Evolutionary conservation across 768 basidiomycete species (phyloP), one percentile per base, ranked within the genome.

Genomic region (Rubroboletus pulcherrimus): DNA sequence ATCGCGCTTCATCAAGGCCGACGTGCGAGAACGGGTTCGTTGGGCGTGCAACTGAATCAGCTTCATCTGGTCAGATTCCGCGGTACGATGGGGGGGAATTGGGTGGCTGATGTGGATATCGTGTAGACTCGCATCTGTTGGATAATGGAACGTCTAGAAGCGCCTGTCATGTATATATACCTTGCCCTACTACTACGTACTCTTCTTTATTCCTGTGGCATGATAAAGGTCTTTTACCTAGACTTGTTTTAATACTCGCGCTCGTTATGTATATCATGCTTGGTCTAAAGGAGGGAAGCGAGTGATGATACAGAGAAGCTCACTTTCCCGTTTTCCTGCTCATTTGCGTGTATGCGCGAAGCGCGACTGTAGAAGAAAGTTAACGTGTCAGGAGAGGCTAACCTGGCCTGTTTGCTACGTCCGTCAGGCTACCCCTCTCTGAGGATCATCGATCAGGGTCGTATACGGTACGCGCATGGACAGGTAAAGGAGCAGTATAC

Each of bases 31-130:
- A 0, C 29, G 0, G 53, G 19, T 29, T 49, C 56, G 40, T 40
- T 26, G 21, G 62, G 61, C 5, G 29, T 58, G 6, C 61, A 55
- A 24, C 6, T 63, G 0, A 5, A 4, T 21, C 57, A 63, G 7
- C 56, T 63, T 17, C 39, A 51, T 49, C 43, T 62, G 1, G 43
- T 58, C 8, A 21, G 51, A 30, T 3, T 63, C 5, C 46, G 61
- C 12, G 37, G 41, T 2, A 49, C 30, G 10, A 7, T 15, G 5
- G 29, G 17, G 7, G 53, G 49, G 33, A 4, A 5, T 12, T 63
- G 61, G 61, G 19, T 53, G 10, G 57, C 57, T 4, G 61, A 63
- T 4, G 5, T 63, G 14, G 57, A 63, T 5, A 42, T 57, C 12
- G 45, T 54, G 37, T 60, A 54, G 34, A 30, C 3, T 5, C 11